Conservation (phyloP, 176 grass and related monocot species). For the Oryza coarctata region DNA sequence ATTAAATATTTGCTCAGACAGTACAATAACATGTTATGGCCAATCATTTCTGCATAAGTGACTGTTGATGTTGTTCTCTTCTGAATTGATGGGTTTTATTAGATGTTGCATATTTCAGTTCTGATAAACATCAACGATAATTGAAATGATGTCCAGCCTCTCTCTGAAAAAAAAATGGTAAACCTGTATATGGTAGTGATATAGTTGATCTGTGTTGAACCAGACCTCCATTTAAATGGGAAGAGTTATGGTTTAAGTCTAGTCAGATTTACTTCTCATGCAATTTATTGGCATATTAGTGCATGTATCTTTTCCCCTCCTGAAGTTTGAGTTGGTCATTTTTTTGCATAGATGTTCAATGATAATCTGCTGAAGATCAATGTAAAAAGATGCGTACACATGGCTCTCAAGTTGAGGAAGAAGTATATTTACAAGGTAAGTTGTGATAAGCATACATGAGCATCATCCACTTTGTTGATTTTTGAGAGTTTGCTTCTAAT, state of each 20-base stretch:
- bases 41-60: not conserved
- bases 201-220: not conserved
- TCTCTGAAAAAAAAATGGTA: not conserved
- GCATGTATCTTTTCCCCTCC: not conserved
- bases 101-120: not conserved
- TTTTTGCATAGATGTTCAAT: conserved; percentile 79
- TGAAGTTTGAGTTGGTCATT: not conserved
- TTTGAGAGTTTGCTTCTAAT: not conserved
- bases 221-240: not conserved
- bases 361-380: conserved; percentile 92
- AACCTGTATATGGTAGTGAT: not conserved
- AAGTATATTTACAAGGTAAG: conserved; percentile 73
- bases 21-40: not conserved
- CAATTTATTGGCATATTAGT: conserved; percentile 5
- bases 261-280: not conserved
- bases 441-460: not conserved
- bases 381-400: conserved; percentile 81
- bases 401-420: conserved; percentile 91
- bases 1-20: not conserved
- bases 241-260: not conserved
- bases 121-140: not conserved
- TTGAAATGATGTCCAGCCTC: not conserved
- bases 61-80: not conserved
- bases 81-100: not conserved
- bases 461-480: not conserved